phyloP scores from a whole-genome alignment of 2,329 filamentous ascomycete species.

The Aspergillus caelatus region DNA sequence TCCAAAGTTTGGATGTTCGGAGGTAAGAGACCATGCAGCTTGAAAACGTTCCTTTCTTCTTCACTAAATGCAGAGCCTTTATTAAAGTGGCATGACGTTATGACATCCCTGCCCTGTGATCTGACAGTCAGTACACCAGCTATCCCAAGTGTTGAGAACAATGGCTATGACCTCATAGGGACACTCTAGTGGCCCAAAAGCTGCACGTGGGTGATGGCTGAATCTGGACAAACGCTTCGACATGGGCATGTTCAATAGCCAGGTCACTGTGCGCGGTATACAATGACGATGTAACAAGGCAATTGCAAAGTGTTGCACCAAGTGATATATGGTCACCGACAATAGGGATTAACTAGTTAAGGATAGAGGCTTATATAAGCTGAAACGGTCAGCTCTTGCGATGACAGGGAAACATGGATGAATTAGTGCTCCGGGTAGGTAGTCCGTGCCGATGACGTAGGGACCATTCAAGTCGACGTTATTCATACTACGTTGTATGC shows the following conservation, averaged over 20 bases:
- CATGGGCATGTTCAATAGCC: slow-evolving; percentile 13
- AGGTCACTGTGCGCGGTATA: neutral
- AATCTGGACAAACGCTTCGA: slow-evolving; percentile 27
- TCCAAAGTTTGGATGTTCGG: slow-evolving; percentile 73
- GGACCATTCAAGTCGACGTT: neutral
- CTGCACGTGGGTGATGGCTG: slow-evolving; percentile 34
- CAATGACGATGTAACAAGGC: neutral
- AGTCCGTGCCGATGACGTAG: neutral
- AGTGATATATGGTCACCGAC: neutral
- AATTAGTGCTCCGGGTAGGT: too few species aligned
- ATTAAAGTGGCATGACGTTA: slow-evolving; percentile 72
- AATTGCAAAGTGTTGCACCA: neutral
- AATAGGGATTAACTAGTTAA: neutral
- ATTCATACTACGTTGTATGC: neutral
- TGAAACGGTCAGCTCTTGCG: neutral
- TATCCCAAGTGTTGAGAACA: neutral
- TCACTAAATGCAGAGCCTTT: slow-evolving; percentile 78
- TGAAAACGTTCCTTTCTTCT: slow-evolving; percentile 70
- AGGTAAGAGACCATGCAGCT: slow-evolving; percentile 73
- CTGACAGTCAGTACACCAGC: neutral
- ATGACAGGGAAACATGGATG: neutral
- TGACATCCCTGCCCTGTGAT: slow-evolving; percentile 54
- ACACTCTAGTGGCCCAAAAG: slow-evolving; percentile 34
- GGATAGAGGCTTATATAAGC: neutral
- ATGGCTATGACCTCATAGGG: slow-evolving; percentile 24